Evolutionary conservation across 768 basidiomycete genomes (phyloP).

Genomic region (Trametes villosa): DNA sequence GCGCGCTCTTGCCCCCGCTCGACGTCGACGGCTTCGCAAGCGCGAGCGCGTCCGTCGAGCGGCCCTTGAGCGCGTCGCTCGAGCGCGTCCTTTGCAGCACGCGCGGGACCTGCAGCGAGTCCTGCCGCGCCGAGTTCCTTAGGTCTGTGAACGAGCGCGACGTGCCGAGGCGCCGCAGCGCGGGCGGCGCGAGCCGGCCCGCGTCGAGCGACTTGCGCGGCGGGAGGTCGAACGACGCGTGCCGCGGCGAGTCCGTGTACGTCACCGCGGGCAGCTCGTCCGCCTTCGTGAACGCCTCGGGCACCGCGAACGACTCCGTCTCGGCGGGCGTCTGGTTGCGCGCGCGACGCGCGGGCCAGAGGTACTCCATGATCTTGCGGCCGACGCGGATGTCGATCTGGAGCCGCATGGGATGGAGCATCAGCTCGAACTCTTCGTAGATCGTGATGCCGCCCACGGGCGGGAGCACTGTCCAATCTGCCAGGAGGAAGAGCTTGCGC

Average conservation of each 20-base stretch:
- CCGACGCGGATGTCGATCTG: slow-evolving; percentile 87
- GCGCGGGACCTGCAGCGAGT: slow-evolving; percentile 25
- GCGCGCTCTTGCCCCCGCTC: slow-evolving; percentile 5
- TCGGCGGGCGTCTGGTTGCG: slow-evolving; percentile 34
- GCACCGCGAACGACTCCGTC: slow-evolving; percentile 17
- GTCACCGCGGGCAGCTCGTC: slow-evolving; percentile 16
- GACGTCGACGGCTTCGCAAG: slow-evolving; percentile 18
- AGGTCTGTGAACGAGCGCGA: slow-evolving; percentile 78
- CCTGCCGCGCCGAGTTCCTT: slow-evolving; percentile 47
- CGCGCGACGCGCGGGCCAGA: slow-evolving; percentile 72
- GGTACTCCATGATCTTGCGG: slow-evolving; percentile 81
- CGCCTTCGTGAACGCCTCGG: slow-evolving; percentile 7
- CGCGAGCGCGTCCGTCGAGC: slow-evolving; percentile 42
- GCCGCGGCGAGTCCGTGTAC: slow-evolving; percentile 25
- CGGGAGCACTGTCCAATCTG: slow-evolving; percentile 82
- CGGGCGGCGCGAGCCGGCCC: slow-evolving; percentile 40
- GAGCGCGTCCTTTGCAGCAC: slow-evolving; percentile 43
- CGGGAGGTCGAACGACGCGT: slow-evolving; percentile 26
- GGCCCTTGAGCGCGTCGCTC: slow-evolving; percentile 7
- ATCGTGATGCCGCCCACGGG: slow-evolving; percentile 94
- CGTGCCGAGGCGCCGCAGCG: slow-evolving; percentile 53
- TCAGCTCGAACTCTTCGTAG: slow-evolving; percentile 79
- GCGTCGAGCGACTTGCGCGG: slow-evolving; percentile 40
- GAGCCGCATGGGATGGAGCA: slow-evolving; percentile 83
- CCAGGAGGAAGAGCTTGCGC: slow-evolving; percentile 74